Evolutionary conservation across 371 early-diverging fungal species (phyloP), one percentile per base, ranked within the genome.

Genomic region (Apophysomyces variabilis): DNA sequence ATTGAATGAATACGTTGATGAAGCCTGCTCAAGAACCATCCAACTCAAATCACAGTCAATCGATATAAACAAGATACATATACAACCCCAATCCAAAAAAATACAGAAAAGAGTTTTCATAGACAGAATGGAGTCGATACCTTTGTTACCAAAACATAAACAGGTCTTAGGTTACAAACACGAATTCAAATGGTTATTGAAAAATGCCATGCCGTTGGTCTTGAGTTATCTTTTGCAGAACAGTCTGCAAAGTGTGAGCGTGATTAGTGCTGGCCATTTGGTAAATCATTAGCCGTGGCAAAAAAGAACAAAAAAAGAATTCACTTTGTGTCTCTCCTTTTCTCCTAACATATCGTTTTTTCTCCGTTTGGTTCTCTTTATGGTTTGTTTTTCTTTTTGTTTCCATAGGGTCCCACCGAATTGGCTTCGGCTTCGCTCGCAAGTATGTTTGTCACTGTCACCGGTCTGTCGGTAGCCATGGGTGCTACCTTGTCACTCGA

Each of bases 401-500:
- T 38, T 38, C 21, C 57, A 7, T 41, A 78, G 35, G 82, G 85
- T 57, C 78, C 83, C 67, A 57, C 79, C 71, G 93, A 94, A 78
- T 79, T 95, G 14, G 94, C 93, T 1, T 90, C 93, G 3, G 84
- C 88, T 5, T 86, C 93, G 3, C 78, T 95, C 38, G 87, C 89
- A 3, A 85, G 88, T 60, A 91, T 94, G 90, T 89, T 90, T 68
- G 90, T 90, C 32, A 89, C 91, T n/a, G 91, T 96, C 14, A 91
- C 94, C 18, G 95, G 94, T 13, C 84, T 87, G 69, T 91, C 92
- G 3, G 79, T 93, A 18, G 88, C 89, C 5, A 85, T 90, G 11
- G 94, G 93, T n/a, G 80, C 90, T 54, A 87, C 91, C 5, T 80
- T 92, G 43, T 93, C 91, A 0, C 80, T 96, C n/a, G 95, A 96